Base-by-base conservation (phyloP, 805 yeast genomes). In the Torulaspora indica region DNA sequence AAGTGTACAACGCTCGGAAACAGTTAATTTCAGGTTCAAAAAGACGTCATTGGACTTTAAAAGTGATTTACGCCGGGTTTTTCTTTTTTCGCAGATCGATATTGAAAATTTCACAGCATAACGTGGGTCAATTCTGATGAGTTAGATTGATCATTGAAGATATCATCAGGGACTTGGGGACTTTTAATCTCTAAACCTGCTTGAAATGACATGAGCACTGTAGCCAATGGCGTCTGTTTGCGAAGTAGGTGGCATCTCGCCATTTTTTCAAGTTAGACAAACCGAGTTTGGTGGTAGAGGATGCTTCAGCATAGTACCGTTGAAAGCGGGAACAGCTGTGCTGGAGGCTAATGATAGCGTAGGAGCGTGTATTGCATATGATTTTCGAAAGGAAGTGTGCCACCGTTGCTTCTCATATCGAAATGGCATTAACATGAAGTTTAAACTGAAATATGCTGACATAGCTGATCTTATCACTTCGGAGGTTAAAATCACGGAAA, bases 371-470 rank as follows among this genome's bases (percentile, higher is more conserved):
- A 68, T 81, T 2, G 60, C 70, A 13, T 68, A 72, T 46, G 79
- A 78, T 3, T 81, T 78, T 57, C 72, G 76, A 39, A 80, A 79
- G 50, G 87, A 81, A 53, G 83, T 78, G 1, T 81, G 88, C 56
- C 68, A 74, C 6, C 53, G 57, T 47, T 81, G 88, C 51, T 78
- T 71, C 54, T 42, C 50, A 2, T 81, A 78, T 50, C 68, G 67
- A 25, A 57, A 69, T 49, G 82, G 84, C 0, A 64, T 60, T 27
- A 64, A 66, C 31, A 63, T 77, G 64, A 79, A 75, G 49, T 54
- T 61, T 40, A 74, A 68, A 43, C 50, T 72, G 9, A 39, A 48
- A 13, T 38, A 40, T 29, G 28, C 20, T 14, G 46, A 41, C n/a
- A 22, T 53, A 8, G 47, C 30, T 13, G 34, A 38, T 10, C 17